Evolutionary conservation across 352 stramenopile species (phyloP), one percentile per base, ranked within the genome.

Genomic region (Thraustochytrium sp.): DNA sequence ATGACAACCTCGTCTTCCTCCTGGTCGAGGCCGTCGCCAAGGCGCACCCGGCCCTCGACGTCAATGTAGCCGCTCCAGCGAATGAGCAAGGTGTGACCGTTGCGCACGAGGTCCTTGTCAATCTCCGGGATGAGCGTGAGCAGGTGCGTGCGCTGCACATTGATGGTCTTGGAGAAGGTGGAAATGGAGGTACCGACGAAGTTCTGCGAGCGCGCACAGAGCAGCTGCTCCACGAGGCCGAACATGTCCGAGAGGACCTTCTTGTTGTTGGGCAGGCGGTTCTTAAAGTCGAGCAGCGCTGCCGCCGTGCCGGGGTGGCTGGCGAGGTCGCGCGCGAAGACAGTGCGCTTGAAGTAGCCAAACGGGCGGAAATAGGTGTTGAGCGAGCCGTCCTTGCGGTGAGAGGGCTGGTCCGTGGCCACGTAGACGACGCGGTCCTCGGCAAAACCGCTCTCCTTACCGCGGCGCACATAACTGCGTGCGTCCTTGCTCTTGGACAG

Each of bases 101-200:
- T 38, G 5, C 16, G 8, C 38, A 51, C 44, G 44, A 75, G 11
- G 16, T 18, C 16, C 23, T 29, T 5, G 13, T 75, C 36, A 34
- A 64, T 68, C 31, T 80, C 68, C 8, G 68, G 68, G 34, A 61
- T 55, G 31, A 34, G 31, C 26, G 13, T 68, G 2, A 55, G 11
- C 4, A 80, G 44, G 44, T 80, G 76, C 21, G 23, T 9, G 48
- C 68, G 48, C 68, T 61, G 48, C 5, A 18, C 9, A n/a, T 13
- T 40, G 53, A 82, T 82, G 49, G 74, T 82, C 74, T 82, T 82
- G 9, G 74, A 82, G 54, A 82, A 82, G 34, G 74, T 82, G 9
- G 74, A 82, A 29, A 56, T 11, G 9, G 26, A 46, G 34, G 37
- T 82, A 11, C 74, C 74, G 21, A 82, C 56, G 8, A 82, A 82